Conservation (phyloP, 2,329 filamentous ascomycete genomes). For the Rhinocladiella mackenziei region DNA sequence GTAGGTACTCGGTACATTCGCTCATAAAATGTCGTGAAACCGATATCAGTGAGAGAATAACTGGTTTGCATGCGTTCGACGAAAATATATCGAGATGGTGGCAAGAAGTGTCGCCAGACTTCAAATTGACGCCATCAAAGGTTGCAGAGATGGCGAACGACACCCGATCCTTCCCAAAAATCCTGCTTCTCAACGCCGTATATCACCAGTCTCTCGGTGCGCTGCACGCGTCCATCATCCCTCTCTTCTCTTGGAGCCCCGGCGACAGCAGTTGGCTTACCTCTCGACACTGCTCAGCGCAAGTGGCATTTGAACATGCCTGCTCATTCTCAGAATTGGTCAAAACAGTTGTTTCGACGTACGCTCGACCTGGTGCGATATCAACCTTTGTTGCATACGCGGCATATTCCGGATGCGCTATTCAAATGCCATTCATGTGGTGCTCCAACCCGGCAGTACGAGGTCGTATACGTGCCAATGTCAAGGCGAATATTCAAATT, state of each 20-base stretch:
- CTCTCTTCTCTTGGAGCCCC: conserved; percentile 10
- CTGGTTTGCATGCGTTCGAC: no score
- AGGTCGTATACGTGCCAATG: conserved; percentile 4
- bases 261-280: conserved; percentile 9
- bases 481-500: conserved; percentile 7
- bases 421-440: conserved; percentile 16
- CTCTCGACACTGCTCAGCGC: conserved; percentile 10
- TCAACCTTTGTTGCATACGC: conserved; percentile 11
- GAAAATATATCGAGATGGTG: no score
- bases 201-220: background rate
- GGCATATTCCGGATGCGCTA: conserved; percentile 10
- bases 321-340: conserved; percentile 9
- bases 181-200: background rate
- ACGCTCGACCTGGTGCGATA: background rate
- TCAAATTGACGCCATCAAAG: no score
- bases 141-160: no score
- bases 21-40: no score
- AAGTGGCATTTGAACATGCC: conserved; percentile 15
- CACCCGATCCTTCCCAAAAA: background rate
- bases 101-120: no score
- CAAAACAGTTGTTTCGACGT: background rate
- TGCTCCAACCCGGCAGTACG: conserved; percentile 6
- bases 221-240: background rate
- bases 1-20: no score
- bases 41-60: no score